Base-by-base conservation (phyloP, 176 grass and related monocot genomes). In the Lolium rigidum region DNA sequence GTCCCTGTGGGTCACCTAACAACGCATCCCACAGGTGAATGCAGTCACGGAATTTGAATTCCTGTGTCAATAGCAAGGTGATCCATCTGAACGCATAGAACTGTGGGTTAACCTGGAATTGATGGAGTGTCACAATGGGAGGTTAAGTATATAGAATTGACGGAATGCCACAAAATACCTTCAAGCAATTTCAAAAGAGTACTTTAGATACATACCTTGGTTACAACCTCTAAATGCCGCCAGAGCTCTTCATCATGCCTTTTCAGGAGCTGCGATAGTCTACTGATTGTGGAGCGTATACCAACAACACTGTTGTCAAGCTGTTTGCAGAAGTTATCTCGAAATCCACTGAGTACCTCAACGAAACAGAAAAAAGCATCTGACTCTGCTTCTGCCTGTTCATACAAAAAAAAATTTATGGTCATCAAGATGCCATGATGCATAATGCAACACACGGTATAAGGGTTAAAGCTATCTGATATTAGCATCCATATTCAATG, bases 71-170 rank as follows among this genome's bases (percentile, higher is more conserved):
- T 59, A 99, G 87, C 60, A 99, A 83, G 20, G 97, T 94, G 74
- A 99, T 99, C 97, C 97, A 99, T 92, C 97, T 92, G 86, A 99
- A 99, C 86, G 97, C 97, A 77, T 99, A 96, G 75, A 99, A 96
- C 72, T 96, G 97, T 9, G 94, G 92, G 85, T 94, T 99, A 76
- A 99, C 97, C 97, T 99, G 90, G 35, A 70, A 89, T 48, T 5
- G 54, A 24, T 16, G 4, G 51, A 79, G 20, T 22, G 4, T 80
- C 72, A 83, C 9, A n/a, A 17, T 58, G 16, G 74, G 44, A 80
- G 50, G 66, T 74, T 26, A 51, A 68, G 41, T 80, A 58, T 20
- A 38, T 47, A 47, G 46, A 47, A 10, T 47, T 47, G 46, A 47
- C 1, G 46, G 46, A 47, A 8, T 67, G 18, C 69, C 74, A 69